Base-by-base conservation (phyloP, 305 asterid species). In the Fraxinus ornus region DNA sequence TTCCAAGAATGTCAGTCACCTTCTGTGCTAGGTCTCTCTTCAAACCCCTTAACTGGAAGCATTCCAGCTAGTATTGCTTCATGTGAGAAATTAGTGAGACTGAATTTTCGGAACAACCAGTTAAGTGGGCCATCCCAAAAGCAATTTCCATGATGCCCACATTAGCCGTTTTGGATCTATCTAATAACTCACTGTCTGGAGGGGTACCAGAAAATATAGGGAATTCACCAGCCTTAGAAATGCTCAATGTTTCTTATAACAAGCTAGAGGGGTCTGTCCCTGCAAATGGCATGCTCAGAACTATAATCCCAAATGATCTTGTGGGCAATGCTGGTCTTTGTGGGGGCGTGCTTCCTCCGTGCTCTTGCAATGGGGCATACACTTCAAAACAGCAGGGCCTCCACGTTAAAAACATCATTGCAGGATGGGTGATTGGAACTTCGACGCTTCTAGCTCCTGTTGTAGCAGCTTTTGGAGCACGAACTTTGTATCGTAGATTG, bases 1-100 rank as follows among this genome's bases (percentile, higher is more conserved):
- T 93, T 93, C 84, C 98, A 91, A 82, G 95, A 90, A 33, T 91
- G 97, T 78, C 92, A 92, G 55, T 83, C 90, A n/a, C 97, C 93
- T 60, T 77, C 95, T n/a, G 86, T 88, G 19, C 90, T 95, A 9
- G 98, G 91, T 90, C 94, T 95, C 73, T 95, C 98, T 36, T 89
- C 93, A 4, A 95, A 95, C 86, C 83, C 79, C 83, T 88, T 95
- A 82, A 84, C 85, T 5, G 98, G 97, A 39, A 85, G 32, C 75
- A 92, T 93, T 81, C 97, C 98, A 4, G 85, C 91, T 21, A 91
- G 98, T 72, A 88, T 93, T 76, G 96, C 96, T 73, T 91, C 98
- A 0, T 95, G 98, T 33, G 92, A 85, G 84, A 93, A 85, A 84
- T 37, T 95, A 55, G 98, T 95, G 41, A 90, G 87, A 17, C 83